Base-by-base conservation (phyloP, 768 basidiomycete genomes). In the Leccinum variicolor region DNA sequence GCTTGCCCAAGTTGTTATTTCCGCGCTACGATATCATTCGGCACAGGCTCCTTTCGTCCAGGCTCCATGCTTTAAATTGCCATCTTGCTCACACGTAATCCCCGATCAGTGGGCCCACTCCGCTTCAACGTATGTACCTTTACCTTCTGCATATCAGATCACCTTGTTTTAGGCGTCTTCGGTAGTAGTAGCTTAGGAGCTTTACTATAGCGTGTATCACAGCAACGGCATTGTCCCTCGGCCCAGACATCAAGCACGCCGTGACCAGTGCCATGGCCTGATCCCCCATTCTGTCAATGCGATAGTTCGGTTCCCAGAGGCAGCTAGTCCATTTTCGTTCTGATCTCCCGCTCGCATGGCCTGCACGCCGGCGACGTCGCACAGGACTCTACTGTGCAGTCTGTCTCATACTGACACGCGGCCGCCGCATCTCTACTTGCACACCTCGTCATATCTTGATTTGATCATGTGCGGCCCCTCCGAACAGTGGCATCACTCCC, bases 61-160 rank as follows among this genome's bases (percentile, higher is more conserved):
- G 21, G 21, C 15, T 46, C 48, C 55, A 55, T 23, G 15, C 56
- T 52, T 41, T 34, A 51, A 34, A 33, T 51, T 51, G 50, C 25
- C 48, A 54, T 41, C 66, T 56, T 9, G n/a, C 52, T 56, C 58
- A 67, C 65, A 68, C 67, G 68, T 69, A 68, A 68, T 65, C 55
- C 51, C 68, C 67, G 66, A 64, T 66, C 25, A 43, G 41, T 45
- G 50, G 50, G 21, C 36, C 34, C 43, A 52, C 53, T 57, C 50
- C 65, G 58, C 62, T 26, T 28, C 59, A 51, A 46, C 49, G 17
- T 33, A 41, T 53, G 47, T 48, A 28, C 47, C 59, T 52, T 56
- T 46, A 46, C 45, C 58, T 54, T 59, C 48, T 53, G 47, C 51
- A 56, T 57, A 65, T 66, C 64, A 63, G 54, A 59, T 60, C 61